Evolutionary conservation across 2,329 filamentous ascomycete species (phyloP).

Genomic region (Curvularia sp.): DNA sequence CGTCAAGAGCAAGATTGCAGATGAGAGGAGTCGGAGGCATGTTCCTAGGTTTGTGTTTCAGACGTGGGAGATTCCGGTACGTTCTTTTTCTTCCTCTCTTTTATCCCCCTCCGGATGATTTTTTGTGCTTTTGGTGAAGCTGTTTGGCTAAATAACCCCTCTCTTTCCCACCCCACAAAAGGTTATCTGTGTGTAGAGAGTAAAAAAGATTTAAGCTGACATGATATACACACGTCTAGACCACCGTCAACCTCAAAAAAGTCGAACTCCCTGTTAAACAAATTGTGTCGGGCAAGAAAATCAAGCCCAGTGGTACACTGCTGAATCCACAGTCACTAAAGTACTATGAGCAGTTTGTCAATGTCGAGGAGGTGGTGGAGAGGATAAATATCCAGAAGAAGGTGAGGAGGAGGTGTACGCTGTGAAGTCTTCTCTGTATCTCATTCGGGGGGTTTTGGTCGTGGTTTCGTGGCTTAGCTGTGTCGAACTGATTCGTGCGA

Average conservation of each 20-base stretch:
- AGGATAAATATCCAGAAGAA: slow-evolving; percentile 22
- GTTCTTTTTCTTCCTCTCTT: slow-evolving; percentile 42
- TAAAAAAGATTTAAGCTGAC: background rate
- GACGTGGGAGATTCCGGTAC: slow-evolving; percentile 79
- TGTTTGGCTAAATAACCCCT: too few relatives aligned
- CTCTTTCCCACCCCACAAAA: too few relatives aligned
- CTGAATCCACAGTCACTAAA: slow-evolving; percentile 77
- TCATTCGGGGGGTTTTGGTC: too few relatives aligned
- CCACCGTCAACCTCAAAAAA: slow-evolving; percentile 84
- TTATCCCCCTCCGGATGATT: background rate
- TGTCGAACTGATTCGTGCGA: too few relatives aligned
- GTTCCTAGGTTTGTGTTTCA: slow-evolving; percentile 81
- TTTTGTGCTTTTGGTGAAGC: too few relatives aligned
- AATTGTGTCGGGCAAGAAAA: slow-evolving; percentile 75
- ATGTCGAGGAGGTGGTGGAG: slow-evolving; percentile 67
- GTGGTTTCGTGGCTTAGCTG: too few relatives aligned
- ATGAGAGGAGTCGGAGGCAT: slow-evolving; percentile 73
- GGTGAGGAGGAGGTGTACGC: slow-evolving; percentile 10
- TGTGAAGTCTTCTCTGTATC: background rate
- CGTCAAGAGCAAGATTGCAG: slow-evolving; percentile 70
- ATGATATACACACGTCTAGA: slow-evolving; percentile 54
- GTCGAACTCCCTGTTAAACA: slow-evolving; percentile 85
- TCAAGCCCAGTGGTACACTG: slow-evolving; percentile 78
- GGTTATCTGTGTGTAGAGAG: too few relatives aligned
- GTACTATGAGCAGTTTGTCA: slow-evolving; percentile 80